A percentile compares a stretch with the other conserved stretches of the same genome.
Evolutionary conservation across 2,329 filamentous ascomycete species (phyloP).

Genomic region (Fusarium euwallaceae): DNA sequence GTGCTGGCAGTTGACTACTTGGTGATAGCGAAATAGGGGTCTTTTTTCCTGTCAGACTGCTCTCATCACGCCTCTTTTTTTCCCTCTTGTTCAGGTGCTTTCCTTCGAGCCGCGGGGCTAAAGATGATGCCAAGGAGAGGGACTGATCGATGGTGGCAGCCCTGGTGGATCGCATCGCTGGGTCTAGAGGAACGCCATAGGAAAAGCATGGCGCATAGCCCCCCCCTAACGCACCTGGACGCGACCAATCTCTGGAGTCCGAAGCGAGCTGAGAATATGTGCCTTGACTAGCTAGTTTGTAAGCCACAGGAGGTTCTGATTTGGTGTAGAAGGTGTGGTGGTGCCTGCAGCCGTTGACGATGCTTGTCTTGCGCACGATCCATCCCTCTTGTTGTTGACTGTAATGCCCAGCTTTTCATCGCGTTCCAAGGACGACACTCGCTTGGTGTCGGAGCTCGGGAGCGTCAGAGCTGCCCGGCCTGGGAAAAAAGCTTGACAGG

Average conservation of each 20-base stretch:
- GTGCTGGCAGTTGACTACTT: background rate
- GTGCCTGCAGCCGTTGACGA: background rate
- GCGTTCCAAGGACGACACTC: background rate
- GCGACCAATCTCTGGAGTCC: background rate
- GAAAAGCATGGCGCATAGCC: background rate
- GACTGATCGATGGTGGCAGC: slow-evolving; percentile 7
- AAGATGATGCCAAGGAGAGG: background rate
- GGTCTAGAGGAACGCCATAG: slow-evolving; percentile 1
- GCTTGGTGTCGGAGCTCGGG: slow-evolving; percentile 1
- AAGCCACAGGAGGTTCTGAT: background rate
- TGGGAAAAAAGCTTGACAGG: slow-evolving; percentile 3
- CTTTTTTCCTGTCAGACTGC: background rate
- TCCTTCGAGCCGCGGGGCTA: background rate
- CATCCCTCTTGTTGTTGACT: background rate
- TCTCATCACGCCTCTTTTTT: background rate
- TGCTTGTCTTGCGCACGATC: background rate
- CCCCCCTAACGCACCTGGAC: background rate
- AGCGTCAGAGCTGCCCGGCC: background rate
- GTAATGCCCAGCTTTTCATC: background rate
- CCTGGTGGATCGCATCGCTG: slow-evolving; percentile 1
- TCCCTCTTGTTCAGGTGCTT: background rate
- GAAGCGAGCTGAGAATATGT: background rate
- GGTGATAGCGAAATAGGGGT: background rate
- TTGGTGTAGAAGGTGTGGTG: background rate
- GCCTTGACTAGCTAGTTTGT: background rate